Evolutionary conservation across 208 protist species (phyloP).

Genomic region (Leishmania arabica): DNA sequence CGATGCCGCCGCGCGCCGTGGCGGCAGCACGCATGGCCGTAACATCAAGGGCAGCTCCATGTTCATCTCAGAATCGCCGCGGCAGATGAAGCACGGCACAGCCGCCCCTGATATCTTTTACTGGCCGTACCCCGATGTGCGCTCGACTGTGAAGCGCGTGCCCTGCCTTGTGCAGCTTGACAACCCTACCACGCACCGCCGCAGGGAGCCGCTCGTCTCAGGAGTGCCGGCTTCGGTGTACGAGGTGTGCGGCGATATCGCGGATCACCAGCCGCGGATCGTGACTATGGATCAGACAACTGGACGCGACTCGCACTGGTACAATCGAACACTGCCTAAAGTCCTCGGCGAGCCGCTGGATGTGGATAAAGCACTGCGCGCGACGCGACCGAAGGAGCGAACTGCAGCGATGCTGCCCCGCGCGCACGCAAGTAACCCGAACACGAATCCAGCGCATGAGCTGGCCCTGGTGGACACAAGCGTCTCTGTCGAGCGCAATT

Average conservation of each 20-base stretch:
- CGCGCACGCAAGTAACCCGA: neutral
- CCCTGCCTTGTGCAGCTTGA: slow-evolving; percentile 49
- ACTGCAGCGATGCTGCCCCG: slow-evolving; percentile 40
- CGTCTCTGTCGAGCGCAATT: slow-evolving; percentile 66
- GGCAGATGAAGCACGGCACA: slow-evolving; percentile 33
- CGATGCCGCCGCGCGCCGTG: neutral
- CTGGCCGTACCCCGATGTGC: slow-evolving; percentile 77
- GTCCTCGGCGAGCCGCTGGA: slow-evolving; percentile 38
- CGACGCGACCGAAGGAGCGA: slow-evolving; percentile 44
- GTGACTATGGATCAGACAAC: slow-evolving; percentile 63
- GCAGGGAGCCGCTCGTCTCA: slow-evolving; percentile 44
- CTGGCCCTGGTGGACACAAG: slow-evolving; percentile 31
- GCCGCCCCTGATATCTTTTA: slow-evolving; percentile 69
- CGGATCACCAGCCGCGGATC: slow-evolving; percentile 35
- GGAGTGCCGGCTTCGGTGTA: slow-evolving; percentile 62
- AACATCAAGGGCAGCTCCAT: slow-evolving; percentile 69
- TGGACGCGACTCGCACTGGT: slow-evolving; percentile 62
- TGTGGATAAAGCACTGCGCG: slow-evolving; percentile 51
- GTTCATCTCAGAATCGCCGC: slow-evolving; percentile 61
- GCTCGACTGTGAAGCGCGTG: slow-evolving; percentile 57
- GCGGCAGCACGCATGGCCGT: slow-evolving; percentile 20
- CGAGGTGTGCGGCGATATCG: slow-evolving; percentile 62
- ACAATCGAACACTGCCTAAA: slow-evolving; percentile 27
- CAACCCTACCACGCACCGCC: slow-evolving; percentile 37
- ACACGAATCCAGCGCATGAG: neutral